Evolutionary conservation across 176 grass and related monocot species (phyloP), one percentile per base, ranked within the genome.

Genomic region (Triticum dicoccoides): DNA sequence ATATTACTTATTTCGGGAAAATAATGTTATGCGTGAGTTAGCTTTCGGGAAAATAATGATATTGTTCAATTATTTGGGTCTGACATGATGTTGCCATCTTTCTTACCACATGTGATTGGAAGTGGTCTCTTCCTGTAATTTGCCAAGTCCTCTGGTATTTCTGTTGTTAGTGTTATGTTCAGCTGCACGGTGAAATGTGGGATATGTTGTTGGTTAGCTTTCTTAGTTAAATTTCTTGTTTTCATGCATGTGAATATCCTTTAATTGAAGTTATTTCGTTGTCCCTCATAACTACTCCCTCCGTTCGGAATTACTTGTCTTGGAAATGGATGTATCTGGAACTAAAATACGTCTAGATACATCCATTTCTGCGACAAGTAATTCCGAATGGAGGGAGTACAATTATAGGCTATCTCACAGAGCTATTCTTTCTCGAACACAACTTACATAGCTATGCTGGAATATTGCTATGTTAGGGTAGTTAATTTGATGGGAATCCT

Each of bases 71-170:
- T 72, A 39, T 7, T 21, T 18, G 5, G 44, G 44, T 24, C 35
- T 81, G 23, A 15, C 80, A 41, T 86, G 38, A 27, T 77, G 52
- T 51, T 79, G 15, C 58, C 81, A 32, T 64, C 65, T 78, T 78
- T 64, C 52, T 61, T 78, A 30, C 70, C 73, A 73, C 34, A 37
- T 44, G 38, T 32, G 47, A 25, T 34, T 10, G 51, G 54, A 59
- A 33, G 12, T 80, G 44, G 68, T 11, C 39, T 85, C 44, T 38
- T 72, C 65, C 24, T 64, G 58, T 18, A 80, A 64, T 18, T 41
- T 64, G 39, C 61, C 52, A 61, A 62, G 6, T 7, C 12, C 5
- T 58, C 12, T 14, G 62, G 42, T 83, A 29, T 14, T 23, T 76
- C 1, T 51, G 17, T 39, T 56, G 34, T 67, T 54, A 35, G n/a